Base-by-base conservation (phyloP, 2,329 filamentous ascomycete species). In the Cladosporium velox region DNA sequence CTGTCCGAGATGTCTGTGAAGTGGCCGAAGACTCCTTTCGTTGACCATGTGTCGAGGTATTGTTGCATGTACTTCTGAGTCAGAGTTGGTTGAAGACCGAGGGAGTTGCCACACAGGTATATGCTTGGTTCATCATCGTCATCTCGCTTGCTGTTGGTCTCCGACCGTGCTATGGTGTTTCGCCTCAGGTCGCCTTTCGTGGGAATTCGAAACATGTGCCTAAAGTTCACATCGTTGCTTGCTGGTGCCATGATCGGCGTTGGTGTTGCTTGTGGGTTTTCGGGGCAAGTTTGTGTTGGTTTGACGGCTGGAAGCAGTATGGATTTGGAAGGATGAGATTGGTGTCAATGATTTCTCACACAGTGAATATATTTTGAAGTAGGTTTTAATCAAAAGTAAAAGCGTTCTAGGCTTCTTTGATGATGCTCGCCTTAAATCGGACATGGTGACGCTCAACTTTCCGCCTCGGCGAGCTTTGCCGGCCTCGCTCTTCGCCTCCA, bases 91-190 rank as follows among this genome's bases (percentile, higher is more conserved):
- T 97, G 93, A 4, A 94, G 86, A 44, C 93, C 93, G 1, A 97
- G 85, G 0, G 92, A 96, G 80, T 97, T 96, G 65, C 93, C 93
- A 70, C 92, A 94, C 69, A 97, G 88, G 78, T 97, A 97, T 67
- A 92, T 89, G 67, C 84, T 86, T 58, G 81, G 79, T 32, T 82
- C 79, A 32, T 72, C 55, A 30, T 71, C 68, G 41, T 68, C 64
- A 8, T 44, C 34, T 18, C 41, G 52, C 28, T 47, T 30, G 30
- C 8, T 61, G 30, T 32, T 58, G 18, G 34, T 54, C 18, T 35
- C 32, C 7, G 59, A 34, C 12, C 4, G 18, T 10, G 49, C 21
- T 28, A 49, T 35, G 30, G 59, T 62, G 28, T 59, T 66, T 35
- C 65, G 58, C 30, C 65, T 58, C 1, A 66, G 41, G 35, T 66